Conservation (phyloP, 2,329 filamentous ascomycete species). For the Fusarium sp. region DNA sequence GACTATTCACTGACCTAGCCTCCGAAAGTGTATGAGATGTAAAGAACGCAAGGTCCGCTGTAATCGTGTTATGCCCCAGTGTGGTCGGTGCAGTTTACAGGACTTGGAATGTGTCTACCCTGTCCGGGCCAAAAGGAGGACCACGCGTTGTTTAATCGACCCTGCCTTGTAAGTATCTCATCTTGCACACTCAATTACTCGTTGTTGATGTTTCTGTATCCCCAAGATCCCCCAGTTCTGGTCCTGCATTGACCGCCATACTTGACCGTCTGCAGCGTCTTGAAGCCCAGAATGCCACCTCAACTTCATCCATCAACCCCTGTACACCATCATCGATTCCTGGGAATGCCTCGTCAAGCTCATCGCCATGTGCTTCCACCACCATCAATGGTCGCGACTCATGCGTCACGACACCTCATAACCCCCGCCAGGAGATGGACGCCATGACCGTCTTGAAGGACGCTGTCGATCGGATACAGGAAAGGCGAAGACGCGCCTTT, state of each 20-base stretch:
- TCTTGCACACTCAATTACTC: background rate
- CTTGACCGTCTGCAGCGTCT: conserved; percentile 45
- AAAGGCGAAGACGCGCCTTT: conserved; percentile 35
- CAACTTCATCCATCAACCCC: conserved; percentile 1
- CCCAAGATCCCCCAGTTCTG: conserved; percentile 17
- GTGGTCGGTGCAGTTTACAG: conserved; percentile 41
- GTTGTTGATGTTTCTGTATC: conserved; percentile 7
- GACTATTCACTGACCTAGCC: conserved; percentile 5
- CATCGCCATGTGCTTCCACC: conserved; percentile 16
- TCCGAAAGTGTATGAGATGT: conserved; percentile 39
- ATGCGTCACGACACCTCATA: conserved; percentile 6
- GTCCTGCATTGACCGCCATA: conserved; percentile 40
- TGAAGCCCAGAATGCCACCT: conserved; percentile 33
- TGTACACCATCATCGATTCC: conserved; percentile 1
- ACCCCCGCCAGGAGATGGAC: conserved; percentile 31
- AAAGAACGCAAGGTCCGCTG: conserved; percentile 46
- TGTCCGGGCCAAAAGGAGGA: conserved; percentile 40
- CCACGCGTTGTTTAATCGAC: conserved; percentile 24
- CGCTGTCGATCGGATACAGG: conserved; percentile 44
- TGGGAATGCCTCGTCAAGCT: conserved; percentile 29
- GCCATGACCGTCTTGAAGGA: conserved; percentile 42
- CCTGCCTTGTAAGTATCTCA: conserved; percentile 28
- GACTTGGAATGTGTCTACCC: conserved; percentile 44
- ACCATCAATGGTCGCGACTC: conserved; percentile 8
- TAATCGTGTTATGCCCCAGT: conserved; percentile 44